Conservation (phyloP, 371 early-diverging fungal species). For the Lichtheimia ornata region DNA sequence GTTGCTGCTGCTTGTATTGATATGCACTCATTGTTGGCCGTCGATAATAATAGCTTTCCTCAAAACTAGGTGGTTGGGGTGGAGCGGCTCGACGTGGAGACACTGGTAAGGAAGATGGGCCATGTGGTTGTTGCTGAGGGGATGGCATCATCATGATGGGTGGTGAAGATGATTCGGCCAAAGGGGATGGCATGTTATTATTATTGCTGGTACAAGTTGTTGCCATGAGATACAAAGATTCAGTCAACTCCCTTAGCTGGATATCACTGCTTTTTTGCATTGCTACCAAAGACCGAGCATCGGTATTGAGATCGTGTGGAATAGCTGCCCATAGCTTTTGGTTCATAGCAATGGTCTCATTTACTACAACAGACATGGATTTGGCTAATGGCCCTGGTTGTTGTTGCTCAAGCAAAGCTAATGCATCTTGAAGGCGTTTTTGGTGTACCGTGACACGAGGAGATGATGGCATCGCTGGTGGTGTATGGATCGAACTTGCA, state of each 20-base stretch:
- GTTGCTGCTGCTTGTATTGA: too few species aligned
- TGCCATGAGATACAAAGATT: slow-evolving; percentile 6
- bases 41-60: too few species aligned
- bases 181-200: too few species aligned
- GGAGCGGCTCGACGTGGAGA: too few species aligned
- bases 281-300: slow-evolving; percentile 17
- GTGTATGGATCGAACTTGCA: slow-evolving; percentile 6
- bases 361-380: slow-evolving; percentile 13
- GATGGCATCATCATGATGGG: too few species aligned
- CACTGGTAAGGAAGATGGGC: too few species aligned
- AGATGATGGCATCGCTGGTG: slow-evolving; percentile 3
- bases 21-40: too few species aligned
- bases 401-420: slow-evolving; percentile 13
- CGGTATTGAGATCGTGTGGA: slow-evolving; percentile 8
- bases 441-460: slow-evolving; percentile 17
- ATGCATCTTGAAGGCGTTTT: slow-evolving; percentile 11
- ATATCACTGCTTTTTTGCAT: slow-evolving; percentile 24
- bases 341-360: slow-evolving; percentile 20
- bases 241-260: slow-evolving; percentile 17
- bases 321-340: slow-evolving; percentile 17
- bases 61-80: too few species aligned
- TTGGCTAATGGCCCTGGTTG: slow-evolving; percentile 9
- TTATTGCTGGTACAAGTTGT: too few species aligned
- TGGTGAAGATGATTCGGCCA: too few species aligned
- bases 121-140: too few species aligned